Evolutionary conservation across 768 basidiomycete species (phyloP).

Genomic region (Tricholoma terreum): DNA sequence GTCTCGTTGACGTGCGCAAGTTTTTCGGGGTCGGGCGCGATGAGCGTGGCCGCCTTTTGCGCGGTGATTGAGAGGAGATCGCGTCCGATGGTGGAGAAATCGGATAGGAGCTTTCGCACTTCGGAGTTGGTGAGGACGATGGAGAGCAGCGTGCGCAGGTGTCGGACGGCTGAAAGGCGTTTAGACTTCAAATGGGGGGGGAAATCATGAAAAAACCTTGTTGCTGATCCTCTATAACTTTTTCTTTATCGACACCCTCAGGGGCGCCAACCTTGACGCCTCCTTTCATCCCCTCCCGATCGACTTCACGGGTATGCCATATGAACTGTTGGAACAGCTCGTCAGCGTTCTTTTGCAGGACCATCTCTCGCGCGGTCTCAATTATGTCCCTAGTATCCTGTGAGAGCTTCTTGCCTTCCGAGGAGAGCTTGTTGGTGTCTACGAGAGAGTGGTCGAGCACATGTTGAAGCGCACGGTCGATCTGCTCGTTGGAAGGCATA

Average conservation of each 20-base stretch:
- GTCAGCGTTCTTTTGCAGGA: constrained; percentile 83
- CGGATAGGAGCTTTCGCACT: constrained; percentile 82
- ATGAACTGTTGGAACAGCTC: constrained; percentile 92
- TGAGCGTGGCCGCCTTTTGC: constrained; percentile 60
- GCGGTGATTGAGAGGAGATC: constrained; percentile 80
- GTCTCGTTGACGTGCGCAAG: constrained; percentile 67
- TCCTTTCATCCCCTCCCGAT: constrained; percentile 14
- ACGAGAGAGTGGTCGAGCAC: constrained; percentile 58
- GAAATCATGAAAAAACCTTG: constrained; percentile 42
- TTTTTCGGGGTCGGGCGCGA: constrained; percentile 63
- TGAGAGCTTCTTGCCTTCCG: constrained; percentile 73
- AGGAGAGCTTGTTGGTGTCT: constrained; percentile 62
- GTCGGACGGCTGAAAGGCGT: constrained; percentile 58
- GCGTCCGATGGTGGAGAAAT: constrained; percentile 74
- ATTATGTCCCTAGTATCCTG: constrained; percentile 79
- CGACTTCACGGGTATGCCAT: constrained; percentile 69
- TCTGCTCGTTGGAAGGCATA: constrained; percentile 77
- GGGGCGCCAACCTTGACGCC: constrained; percentile 28
- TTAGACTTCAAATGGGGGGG: not conserved
- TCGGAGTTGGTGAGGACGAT: constrained; percentile 93
- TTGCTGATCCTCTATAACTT: constrained; percentile 54
- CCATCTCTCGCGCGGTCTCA: constrained; percentile 65
- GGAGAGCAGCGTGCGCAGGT: constrained; percentile 83
- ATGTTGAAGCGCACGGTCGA: constrained; percentile 70
- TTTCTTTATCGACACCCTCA: constrained; percentile 46